Conservation (phyloP, 352 stramenopile genomes). For the Pythium biforme region DNA sequence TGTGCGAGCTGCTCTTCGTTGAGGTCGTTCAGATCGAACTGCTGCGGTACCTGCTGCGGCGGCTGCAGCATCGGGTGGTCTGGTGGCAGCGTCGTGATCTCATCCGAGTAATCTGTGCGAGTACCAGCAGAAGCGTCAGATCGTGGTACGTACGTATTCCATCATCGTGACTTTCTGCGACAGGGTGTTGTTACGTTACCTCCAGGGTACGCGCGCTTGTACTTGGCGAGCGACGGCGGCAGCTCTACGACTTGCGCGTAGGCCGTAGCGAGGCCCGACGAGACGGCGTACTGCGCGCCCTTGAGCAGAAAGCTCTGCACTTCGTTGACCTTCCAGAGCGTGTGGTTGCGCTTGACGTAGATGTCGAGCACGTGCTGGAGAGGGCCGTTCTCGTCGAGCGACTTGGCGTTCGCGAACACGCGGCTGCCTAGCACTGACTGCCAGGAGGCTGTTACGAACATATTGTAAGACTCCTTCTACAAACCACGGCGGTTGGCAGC, state of each 20-base stretch:
- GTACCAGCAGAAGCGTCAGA: background rate
- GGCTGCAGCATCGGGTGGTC: constrained; percentile 86
- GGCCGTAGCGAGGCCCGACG: constrained; percentile 45
- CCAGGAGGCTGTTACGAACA: constrained; percentile 50
- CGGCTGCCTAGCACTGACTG: constrained; percentile 65
- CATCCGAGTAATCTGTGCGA: constrained; percentile 76
- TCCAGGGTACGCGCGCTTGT: constrained; percentile 57
- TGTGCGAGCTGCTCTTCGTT: constrained; percentile 54
- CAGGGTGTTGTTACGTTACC: constrained; percentile 30
- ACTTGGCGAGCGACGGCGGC: constrained; percentile 62
- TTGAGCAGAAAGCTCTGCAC: constrained; percentile 67
- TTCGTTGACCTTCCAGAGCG: constrained; percentile 84
- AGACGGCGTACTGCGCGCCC: constrained; percentile 62
- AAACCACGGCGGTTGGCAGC: background rate
- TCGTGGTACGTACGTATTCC: no score
- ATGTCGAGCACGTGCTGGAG: constrained; percentile 79
- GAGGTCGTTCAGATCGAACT: constrained; percentile 49
- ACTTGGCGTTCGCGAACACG: constrained; percentile 76
- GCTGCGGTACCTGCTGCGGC: constrained; percentile 27
- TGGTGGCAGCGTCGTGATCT: constrained; percentile 79
- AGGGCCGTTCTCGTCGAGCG: constrained; percentile 50
- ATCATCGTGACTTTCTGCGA: background rate
- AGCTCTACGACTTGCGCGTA: constrained; percentile 63
- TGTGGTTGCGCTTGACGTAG: constrained; percentile 75
- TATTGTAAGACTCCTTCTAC: background rate